phyloP scores from a whole-genome alignment of 2,329 filamentous ascomycete species.

The Trichoderma aggressivum region DNA sequence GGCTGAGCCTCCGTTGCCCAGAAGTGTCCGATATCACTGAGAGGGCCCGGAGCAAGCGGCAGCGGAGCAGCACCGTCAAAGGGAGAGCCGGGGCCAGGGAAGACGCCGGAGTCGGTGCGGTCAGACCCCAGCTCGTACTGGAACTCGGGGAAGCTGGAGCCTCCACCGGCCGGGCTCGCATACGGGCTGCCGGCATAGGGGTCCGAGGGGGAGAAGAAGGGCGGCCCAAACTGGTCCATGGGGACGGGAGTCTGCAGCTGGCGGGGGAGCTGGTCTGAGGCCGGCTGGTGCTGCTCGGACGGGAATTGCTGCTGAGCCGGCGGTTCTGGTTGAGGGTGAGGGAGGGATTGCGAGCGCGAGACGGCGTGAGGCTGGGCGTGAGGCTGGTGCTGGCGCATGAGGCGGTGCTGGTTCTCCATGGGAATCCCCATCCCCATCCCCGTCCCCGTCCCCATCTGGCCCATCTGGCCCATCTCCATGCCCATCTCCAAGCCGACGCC shows the following conservation, averaged over 20 bases:
- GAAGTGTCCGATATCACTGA: background rate
- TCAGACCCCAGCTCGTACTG: slow-evolving; percentile 6
- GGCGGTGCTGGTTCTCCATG: background rate
- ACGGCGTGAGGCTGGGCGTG: background rate
- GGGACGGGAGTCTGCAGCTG: background rate
- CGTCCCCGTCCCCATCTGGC: background rate
- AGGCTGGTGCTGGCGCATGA: slow-evolving; percentile 1
- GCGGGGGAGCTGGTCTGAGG: background rate
- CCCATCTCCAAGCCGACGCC: background rate
- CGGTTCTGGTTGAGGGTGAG: background rate
- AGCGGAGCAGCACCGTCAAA: slow-evolving; percentile 6
- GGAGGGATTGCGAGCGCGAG: background rate
- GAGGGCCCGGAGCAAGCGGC: background rate
- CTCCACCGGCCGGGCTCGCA: background rate
- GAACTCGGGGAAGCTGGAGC: slow-evolving; percentile 5
- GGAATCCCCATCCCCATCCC: background rate
- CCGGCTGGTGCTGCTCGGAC: background rate
- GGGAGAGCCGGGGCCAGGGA: slow-evolving; percentile 4
- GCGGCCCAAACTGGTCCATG: slow-evolving; percentile 6
- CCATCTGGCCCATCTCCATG: background rate
- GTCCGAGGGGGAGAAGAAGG: slow-evolving; percentile 5
- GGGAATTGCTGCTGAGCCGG: background rate
- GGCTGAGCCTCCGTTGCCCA: background rate
- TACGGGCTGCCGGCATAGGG: background rate
- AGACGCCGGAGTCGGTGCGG: background rate